phyloP scores from a whole-genome alignment of 108 stramenopile species.

The Cyclotella kingstonii region DNA sequence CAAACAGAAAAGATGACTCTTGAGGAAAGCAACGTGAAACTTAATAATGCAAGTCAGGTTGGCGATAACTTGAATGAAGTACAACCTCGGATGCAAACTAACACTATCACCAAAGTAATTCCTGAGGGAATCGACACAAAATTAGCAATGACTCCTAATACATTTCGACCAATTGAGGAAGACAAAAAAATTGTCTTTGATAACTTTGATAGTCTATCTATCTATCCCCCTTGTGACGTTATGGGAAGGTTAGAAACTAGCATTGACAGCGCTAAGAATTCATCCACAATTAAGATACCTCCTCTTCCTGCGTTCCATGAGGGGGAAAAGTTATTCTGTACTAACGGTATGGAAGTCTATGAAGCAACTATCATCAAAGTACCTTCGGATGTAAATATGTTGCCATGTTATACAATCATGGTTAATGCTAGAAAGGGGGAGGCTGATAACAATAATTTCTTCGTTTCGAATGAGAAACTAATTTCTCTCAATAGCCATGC shows the following conservation, averaged over 20 bases:
- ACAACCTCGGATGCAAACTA: conserved; percentile 16
- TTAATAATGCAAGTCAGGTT: no score
- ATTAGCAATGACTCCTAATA: conserved; percentile 22
- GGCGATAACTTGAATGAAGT: no score
- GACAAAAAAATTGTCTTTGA: conserved; percentile 45
- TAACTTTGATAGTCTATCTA: conserved; percentile 51
- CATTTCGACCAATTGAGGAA: conserved; percentile 19
- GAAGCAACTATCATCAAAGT: conserved; percentile 56
- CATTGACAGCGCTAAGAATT: background rate
- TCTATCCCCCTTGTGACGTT: conserved; percentile 32
- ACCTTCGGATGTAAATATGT: conserved; percentile 62
- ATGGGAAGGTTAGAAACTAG: background rate
- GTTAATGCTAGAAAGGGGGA: conserved; percentile 65
- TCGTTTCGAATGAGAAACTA: no score
- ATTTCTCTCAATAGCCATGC: background rate
- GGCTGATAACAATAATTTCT: no score
- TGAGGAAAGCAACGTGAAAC: no score
- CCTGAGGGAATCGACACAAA: background rate
- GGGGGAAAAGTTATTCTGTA: conserved; percentile 46
- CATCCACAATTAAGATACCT: conserved; percentile 1
- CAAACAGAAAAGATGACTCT: no score
- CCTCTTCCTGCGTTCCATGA: conserved; percentile 6
- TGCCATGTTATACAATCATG: conserved; percentile 60
- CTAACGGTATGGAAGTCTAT: conserved; percentile 36
- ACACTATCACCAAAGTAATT: no score